Percentiles rank a stretch among this genome's conserved stretches.
phyloP scores from a whole-genome alignment of 208 protist genomes.

The Plasmodiophora brassicae region DNA sequence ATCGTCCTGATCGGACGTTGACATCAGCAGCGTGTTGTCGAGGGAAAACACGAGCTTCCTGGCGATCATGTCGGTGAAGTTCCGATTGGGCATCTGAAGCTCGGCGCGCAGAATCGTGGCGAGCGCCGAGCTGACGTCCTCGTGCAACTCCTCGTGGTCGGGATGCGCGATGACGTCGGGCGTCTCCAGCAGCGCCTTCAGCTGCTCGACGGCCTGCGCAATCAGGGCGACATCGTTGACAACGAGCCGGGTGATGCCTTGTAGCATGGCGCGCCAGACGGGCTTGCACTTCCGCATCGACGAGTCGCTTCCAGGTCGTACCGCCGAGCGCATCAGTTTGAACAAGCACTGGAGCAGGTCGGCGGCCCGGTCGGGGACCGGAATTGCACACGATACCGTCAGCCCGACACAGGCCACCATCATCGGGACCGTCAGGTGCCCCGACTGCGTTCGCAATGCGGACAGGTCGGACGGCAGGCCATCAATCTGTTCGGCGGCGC shows the following conservation, averaged over 20 bases:
- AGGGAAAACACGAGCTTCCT: slow-evolving; percentile 28
- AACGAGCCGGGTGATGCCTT: not conserved
- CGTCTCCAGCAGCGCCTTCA: slow-evolving; percentile 2
- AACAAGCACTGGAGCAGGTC: not conserved
- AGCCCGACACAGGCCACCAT: not conserved
- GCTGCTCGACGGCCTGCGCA: not conserved
- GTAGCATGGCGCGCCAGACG: not conserved
- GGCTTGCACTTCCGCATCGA: not conserved
- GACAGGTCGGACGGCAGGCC: no score
- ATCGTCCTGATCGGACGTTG: not conserved
- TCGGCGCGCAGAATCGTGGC: not conserved
- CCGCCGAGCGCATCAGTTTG: not conserved
- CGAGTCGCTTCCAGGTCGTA: not conserved
- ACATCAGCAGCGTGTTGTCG: not conserved
- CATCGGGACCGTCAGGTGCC: not conserved
- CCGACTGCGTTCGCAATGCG: not conserved
- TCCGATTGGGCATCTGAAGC: not conserved
- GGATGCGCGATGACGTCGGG: not conserved
- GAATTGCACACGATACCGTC: not conserved
- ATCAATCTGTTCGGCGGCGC: not conserved
- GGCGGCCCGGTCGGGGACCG: not conserved
- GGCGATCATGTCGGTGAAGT: not conserved
- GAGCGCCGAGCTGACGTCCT: not conserved
- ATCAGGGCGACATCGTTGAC: not conserved
- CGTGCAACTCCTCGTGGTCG: slow-evolving; percentile 10